Evolutionary conservation across 345 rosid species (phyloP), one percentile per base, ranked within the genome.

Genomic region (Angophora floribunda): DNA sequence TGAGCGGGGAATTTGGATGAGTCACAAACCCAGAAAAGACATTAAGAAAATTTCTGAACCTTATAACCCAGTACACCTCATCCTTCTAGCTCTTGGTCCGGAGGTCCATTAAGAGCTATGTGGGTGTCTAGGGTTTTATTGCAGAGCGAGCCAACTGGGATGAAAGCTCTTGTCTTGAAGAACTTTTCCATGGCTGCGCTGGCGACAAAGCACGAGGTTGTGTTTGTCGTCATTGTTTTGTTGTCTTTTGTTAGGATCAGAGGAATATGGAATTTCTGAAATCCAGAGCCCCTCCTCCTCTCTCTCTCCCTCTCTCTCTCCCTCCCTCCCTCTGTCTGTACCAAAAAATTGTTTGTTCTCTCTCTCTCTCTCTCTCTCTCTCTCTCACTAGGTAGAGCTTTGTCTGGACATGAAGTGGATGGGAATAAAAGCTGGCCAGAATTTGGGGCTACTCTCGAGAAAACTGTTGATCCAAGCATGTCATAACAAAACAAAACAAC

Each of bases 181-280:
- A 87, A 87, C 86, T 63, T 88, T 89, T 78, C 89, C 91, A 88
- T 91, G 94, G 92, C 92, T 92, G 92, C 93, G 89, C 93, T 91
- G 90, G 90, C 90, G 90, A 94, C 92, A 92, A 92, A 55, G 88
- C 91, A 91, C 89, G 94, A 89, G 91, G 92, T 87, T 89, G 94
- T 59, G 90, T 93, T 95, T 95, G 96, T 95, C 96, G 87, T 88
- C 93, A 92, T 89, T 88, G 92, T 67, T 90, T 91, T 92, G 91
- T 91, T 92, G 93, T 93, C 92, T 89, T 89, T 90, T 90, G 93
- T 91, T 84, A 89, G 87, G 87, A 86, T 90, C 93, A 89, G 90
- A 91, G 90, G 94, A 93, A 94, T 90, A 92, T 90, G 93, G 97
- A 95, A 94, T 95, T 94, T 94, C 95, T 93, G 95, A 90, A 89